Percentiles rank a stretch among this genome's conserved stretches.
These are phyloP conservation scores for Diplosphaera chodatii DNA, from an alignment of 139 green algal genomes.

Conservation along the genomic window DNA sequence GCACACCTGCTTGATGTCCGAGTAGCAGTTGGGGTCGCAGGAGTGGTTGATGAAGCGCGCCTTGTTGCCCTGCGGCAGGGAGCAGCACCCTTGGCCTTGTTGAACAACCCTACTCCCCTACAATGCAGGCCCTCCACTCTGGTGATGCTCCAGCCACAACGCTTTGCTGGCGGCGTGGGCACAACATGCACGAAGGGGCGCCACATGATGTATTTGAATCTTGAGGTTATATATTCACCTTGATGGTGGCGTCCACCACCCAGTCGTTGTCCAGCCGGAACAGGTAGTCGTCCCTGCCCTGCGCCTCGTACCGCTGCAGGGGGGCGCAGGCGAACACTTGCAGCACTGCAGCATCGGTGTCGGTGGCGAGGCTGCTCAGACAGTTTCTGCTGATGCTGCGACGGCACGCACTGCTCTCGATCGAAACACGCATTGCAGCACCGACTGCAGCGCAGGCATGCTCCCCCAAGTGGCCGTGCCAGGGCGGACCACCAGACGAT, in stretches of 20 bases:
- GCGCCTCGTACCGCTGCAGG: slow-evolving; percentile 47
- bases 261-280: slow-evolving; percentile 50
- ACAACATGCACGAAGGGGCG: no score
- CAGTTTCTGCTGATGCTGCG: no score
- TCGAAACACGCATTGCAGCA: no score
- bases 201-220: no score
- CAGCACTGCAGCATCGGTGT: neutral
- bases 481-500: no score
- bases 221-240: slow-evolving; percentile 8
- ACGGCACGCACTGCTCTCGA: no score
- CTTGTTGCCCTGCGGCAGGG: slow-evolving; percentile 31
- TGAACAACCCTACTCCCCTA: neutral
- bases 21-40: slow-evolving; percentile 87
- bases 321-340: neutral
- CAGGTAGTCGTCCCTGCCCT: slow-evolving; percentile 50
- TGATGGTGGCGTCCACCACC: slow-evolving; percentile 64
- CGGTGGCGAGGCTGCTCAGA: no score
- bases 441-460: no score
- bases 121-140: no score
- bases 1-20: slow-evolving; percentile 42
- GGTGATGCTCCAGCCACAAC: no score
- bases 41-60: slow-evolving; percentile 91
- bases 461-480: no score
- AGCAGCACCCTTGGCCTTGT: neutral
- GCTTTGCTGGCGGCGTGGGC: no score